Evolutionary conservation across 2,329 filamentous ascomycete species (phyloP).

Genomic region (Hymenoscyphus salicellus): DNA sequence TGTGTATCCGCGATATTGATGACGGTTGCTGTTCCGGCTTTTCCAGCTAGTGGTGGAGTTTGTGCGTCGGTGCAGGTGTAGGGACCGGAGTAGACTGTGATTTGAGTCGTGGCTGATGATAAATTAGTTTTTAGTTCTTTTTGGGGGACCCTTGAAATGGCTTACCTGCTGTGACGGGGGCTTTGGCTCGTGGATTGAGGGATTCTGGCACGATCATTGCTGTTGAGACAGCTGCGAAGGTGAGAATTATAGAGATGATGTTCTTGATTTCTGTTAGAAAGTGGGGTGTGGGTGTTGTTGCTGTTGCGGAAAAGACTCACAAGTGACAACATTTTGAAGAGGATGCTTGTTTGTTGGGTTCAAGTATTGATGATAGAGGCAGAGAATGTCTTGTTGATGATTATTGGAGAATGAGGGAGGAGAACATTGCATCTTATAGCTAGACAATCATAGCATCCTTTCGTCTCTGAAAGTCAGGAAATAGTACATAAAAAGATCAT

Average conservation of each 20-base stretch:
- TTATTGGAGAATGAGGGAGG: neutral
- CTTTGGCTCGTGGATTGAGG: conserved; percentile 10
- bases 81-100: conserved; percentile 3
- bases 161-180: neutral
- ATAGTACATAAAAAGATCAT: too few species aligned
- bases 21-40: neutral
- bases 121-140: too few species aligned
- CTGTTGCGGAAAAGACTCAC: neutral
- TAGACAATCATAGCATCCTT: too few species aligned
- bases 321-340: neutral
- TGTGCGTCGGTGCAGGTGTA: neutral
- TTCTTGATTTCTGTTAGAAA: neutral
- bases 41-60: neutral
- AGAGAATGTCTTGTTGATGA: neutral
- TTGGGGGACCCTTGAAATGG: neutral
- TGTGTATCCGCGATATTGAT: neutral
- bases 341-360: neutral
- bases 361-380: neutral
- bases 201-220: neutral
- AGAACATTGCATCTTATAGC: too few species aligned
- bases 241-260: neutral
- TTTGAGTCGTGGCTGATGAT: neutral
- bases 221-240: neutral
- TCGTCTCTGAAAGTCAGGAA: too few species aligned
- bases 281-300: neutral